Percentiles rank a stretch among this genome's conserved stretches.
phyloP scores from a whole-genome alignment of 73 alveolate genomes.

The Paramecium sonneborni region DNA sequence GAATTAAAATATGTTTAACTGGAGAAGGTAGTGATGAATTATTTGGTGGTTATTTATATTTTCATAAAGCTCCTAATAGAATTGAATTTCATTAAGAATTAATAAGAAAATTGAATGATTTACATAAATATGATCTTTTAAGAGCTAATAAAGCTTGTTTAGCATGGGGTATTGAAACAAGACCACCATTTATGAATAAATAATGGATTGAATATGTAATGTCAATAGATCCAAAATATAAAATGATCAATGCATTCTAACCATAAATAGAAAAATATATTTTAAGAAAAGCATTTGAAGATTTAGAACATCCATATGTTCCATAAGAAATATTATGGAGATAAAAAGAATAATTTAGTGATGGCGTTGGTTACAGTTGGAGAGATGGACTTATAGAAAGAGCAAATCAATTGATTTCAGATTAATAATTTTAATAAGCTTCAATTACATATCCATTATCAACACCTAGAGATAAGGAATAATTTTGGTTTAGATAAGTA shows the following conservation, averaged over 20 bases:
- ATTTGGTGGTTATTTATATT: conserved; percentile 86
- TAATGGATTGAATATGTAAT: conserved; percentile 76
- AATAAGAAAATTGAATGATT: conserved; percentile 65
- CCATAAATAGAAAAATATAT: conserved; percentile 71
- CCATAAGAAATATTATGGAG: conserved; percentile 88
- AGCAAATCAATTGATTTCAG: conserved; percentile 65
- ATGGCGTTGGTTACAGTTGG: conserved; percentile 93
- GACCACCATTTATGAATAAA: conserved; percentile 87
- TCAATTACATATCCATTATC: conserved; percentile 58
- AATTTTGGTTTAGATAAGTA: conserved; percentile 68
- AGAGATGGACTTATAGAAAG: conserved; percentile 75
- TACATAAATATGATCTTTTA: conserved; percentile 67
- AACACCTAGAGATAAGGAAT: conserved; percentile 76
- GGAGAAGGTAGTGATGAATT: conserved; percentile 87
- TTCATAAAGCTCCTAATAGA: conserved; percentile 82
- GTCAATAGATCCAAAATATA: conserved; percentile 70
- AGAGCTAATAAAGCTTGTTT: conserved; percentile 68
- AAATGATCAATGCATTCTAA: conserved; percentile 62
- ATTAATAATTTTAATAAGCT: conserved; percentile 64
- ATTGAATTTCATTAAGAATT: conserved; percentile 74
- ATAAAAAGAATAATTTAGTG: conserved; percentile 88
- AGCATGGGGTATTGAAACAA: conserved; percentile 80
- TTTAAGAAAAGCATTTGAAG: conserved; percentile 88
- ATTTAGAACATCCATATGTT: conserved; percentile 73
- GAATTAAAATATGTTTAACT: conserved; percentile 70